Conservation (phyloP, 2,329 filamentous ascomycete species). For the Aschersonia sp. region DNA sequence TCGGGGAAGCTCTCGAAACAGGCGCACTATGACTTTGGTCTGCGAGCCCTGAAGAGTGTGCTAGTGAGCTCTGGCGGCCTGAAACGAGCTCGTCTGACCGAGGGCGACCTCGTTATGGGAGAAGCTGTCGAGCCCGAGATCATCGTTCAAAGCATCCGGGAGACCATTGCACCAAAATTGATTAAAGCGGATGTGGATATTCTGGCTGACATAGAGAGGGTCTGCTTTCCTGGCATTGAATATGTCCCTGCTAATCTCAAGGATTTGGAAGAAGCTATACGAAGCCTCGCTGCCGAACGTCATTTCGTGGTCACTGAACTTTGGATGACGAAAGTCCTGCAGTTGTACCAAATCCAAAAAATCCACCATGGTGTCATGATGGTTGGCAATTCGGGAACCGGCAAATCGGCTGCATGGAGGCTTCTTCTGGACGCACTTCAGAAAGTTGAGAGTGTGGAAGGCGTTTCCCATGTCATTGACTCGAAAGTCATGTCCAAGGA, state of each 20-base stretch:
- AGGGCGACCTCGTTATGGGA: conserved; percentile 45
- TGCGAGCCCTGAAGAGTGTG: conserved; percentile 96
- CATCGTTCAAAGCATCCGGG: conserved; percentile 93
- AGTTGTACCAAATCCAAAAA: conserved; percentile 94
- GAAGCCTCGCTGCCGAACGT: conserved; percentile 66
- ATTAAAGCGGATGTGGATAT: conserved; percentile 83
- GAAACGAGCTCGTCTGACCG: conserved; percentile 65
- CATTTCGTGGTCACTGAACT: conserved; percentile 81
- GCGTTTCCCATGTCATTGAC: conserved; percentile 94
- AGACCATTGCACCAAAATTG: conserved; percentile 95
- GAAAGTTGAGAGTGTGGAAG: conserved; percentile 79
- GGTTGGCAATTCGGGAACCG: conserved; percentile 95
- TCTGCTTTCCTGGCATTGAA: conserved; percentile 82
- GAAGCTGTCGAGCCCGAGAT: conserved; percentile 86
- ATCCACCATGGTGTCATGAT: conserved; percentile 99
- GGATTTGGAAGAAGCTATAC: conserved; percentile 67
- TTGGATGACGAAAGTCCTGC: conserved; percentile 95
- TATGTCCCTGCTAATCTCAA: conserved; percentile 84
- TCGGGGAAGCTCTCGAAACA: conserved; percentile 74
- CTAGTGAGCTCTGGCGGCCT: conserved; percentile 93
- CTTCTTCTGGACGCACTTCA: conserved; percentile 83
- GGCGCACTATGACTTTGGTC: conserved; percentile 96
- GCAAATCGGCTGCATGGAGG: conserved; percentile 93
- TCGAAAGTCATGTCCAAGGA: conserved; percentile 99
- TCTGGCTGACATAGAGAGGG: conserved; percentile 68